Base-by-base conservation (phyloP, 2,329 filamentous ascomycete species). In the Xylariomycetidae sp. region DNA sequence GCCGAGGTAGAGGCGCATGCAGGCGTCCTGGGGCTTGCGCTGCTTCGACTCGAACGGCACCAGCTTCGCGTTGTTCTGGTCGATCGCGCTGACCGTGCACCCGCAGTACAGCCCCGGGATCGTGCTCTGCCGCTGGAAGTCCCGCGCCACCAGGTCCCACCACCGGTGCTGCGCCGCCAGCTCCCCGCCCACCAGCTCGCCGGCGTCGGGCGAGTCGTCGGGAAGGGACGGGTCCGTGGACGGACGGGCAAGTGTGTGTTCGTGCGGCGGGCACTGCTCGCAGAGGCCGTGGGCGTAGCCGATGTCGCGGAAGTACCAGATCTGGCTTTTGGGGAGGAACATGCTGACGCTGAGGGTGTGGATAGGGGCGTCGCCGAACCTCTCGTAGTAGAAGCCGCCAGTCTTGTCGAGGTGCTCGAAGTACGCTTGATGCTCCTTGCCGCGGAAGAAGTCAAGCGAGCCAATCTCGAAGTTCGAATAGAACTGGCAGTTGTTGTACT, bases 401-500 rank as follows among this genome's bases (percentile, higher is more conserved):
- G 59, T 48, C 26, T 50, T 56, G 42, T 75, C 71, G 10, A 76
- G 55, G 44, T 67, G 63, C 18, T 67, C 50, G 39, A 75, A 69
- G 35, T 72, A 70, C 10, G 59, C 55, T 32, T 59, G 56, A 35
- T 74, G 67, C 26, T 62, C 55, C 25, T 61, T 52, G 37, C 61
- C 58, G 24, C 72, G 66, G 49, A 74, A 73, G 51, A 74, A 72
- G 4, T 55, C 49, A 19, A 70, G 53, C 17, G 62, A 67, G 32
- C 68, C 72, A 43, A 76, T 66, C 47, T 76, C 72, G 37, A 76
- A 72, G 38, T 70, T 70, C 8, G 67, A 65, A 39, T 69, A 68
- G 49, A 70, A 63, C 34, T 67, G 65, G 45, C 67, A 70, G 30
- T 64, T 64, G 42, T 67, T 68, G 54, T 68, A 73, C 37, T 66